Conservation (phyloP, 441 rosid genomes). For the Flueggea neowawraea region DNA sequence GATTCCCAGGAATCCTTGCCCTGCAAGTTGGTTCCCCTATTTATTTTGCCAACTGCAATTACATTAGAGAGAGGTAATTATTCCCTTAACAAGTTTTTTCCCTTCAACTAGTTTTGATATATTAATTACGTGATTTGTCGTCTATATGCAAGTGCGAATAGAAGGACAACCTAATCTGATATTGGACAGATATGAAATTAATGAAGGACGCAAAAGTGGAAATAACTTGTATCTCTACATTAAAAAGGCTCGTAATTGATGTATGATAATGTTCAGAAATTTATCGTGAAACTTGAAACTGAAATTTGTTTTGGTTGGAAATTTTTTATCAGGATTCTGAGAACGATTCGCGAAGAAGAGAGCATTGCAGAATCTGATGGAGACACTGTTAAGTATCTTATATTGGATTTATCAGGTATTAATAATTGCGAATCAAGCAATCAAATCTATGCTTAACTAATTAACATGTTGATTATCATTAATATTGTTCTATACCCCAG, state of each 20-base stretch:
- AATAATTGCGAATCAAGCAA: background rate
- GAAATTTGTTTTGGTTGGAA: background rate
- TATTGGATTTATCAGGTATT: slow-evolving; percentile 73
- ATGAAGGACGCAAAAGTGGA: no score
- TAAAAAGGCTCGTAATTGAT: no score
- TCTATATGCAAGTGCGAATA: no score
- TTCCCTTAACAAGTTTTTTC: background rate
- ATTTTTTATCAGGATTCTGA: slow-evolving; percentile 36
- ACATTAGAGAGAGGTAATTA: slow-evolving; percentile 65
- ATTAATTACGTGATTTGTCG: no score
- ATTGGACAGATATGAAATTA: no score
- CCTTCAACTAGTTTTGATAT: background rate
- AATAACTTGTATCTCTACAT: no score
- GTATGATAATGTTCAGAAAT: no score
- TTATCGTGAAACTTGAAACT: no score
- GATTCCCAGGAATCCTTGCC: slow-evolving; percentile 48
- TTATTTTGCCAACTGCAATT: slow-evolving; percentile 74
- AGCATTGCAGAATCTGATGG: slow-evolving; percentile 16
- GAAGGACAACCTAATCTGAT: no score
- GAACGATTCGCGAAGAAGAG: slow-evolving; percentile 62
- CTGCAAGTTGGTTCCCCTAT: slow-evolving; percentile 90
- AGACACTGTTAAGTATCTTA: slow-evolving; percentile 45
- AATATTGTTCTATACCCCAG: no score
- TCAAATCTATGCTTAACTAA: background rate
- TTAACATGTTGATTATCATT: no score